Conservation (phyloP, 768 basidiomycete species). For the Mycena latifolia region DNA sequence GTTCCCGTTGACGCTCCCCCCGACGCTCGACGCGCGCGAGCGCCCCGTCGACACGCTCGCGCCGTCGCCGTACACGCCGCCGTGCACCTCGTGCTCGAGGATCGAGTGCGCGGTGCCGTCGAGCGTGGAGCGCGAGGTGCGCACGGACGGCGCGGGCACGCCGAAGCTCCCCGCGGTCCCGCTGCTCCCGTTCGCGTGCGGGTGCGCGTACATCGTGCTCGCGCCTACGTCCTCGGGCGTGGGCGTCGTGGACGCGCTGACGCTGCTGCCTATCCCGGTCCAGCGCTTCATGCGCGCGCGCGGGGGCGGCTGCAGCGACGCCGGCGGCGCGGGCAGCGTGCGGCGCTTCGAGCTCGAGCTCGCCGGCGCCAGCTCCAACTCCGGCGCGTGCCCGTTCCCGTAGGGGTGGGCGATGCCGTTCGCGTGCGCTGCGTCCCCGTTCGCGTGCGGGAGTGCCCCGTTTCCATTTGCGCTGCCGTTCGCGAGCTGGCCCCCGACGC, state of each 20-base stretch:
- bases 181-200: conserved; percentile 38
- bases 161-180: conserved; percentile 35
- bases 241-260: neutral
- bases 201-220: conserved; percentile 36
- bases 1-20: neutral
- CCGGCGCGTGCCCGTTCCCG: neutral
- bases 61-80: conserved; percentile 22
- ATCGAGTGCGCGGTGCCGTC: too few relatives aligned
- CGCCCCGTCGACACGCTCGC: conserved; percentile 25
- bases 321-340: conserved; percentile 5
- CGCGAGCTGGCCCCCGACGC: neutral
- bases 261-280: conserved; percentile 41
- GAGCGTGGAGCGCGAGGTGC: neutral
- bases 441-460: too few relatives aligned
- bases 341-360: conserved; percentile 11
- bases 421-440: neutral
- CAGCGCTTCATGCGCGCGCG: conserved; percentile 54
- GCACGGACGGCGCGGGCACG: conserved; percentile 11
- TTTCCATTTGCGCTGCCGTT: neutral
- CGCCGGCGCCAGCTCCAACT: neutral
- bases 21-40: conserved; percentile 30
- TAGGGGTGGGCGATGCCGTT: neutral
- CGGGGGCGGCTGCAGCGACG: conserved; percentile 63
- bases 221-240: neutral
- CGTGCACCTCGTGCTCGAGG: neutral